A percentile compares a stretch with the other conserved stretches of the same genome.
These are phyloP conservation scores for Typha latifolia DNA, from an alignment of 176 grass and related monocot species.

Conservation along the genomic window DNA sequence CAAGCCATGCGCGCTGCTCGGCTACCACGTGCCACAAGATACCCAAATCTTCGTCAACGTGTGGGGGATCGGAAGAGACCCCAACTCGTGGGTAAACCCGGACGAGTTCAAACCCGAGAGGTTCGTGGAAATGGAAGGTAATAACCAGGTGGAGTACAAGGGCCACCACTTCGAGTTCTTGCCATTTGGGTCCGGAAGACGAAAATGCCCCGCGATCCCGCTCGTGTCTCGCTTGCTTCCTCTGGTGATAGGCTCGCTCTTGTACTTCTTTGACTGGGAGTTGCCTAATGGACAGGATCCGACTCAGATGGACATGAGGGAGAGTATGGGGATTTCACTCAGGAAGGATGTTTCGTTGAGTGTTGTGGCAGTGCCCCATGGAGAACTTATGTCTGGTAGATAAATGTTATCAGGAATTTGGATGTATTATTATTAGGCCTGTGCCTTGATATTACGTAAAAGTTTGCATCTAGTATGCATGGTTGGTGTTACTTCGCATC, in stretches of 20 bases:
- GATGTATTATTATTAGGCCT: no score
- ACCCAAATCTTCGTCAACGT: conserved; percentile 16
- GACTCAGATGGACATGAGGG: conserved; percentile 19
- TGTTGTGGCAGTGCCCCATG: no score
- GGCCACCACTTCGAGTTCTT: conserved; percentile 15
- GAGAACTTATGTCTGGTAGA: no score
- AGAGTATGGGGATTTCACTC: conserved; percentile 1
- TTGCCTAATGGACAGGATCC: conserved; percentile 6
- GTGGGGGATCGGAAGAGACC: conserved; percentile 23
- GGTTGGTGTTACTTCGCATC: no score
- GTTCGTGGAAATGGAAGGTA: not conserved
- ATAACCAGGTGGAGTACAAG: not conserved
- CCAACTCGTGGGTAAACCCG: not conserved
- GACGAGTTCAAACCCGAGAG: conserved; percentile 24
- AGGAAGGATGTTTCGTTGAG: no score
- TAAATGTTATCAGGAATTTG: no score
- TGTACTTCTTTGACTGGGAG: conserved; percentile 24
- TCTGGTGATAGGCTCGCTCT: conserved; percentile 5
- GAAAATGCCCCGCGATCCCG: conserved; percentile 21
- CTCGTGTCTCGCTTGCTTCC: conserved; percentile 4
- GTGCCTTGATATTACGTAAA: no score
- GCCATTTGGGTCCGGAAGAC: conserved; percentile 23
- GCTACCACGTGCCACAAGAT: not conserved
- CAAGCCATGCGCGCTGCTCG: not conserved
- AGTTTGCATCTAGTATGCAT: no score